A percentile compares a stretch with the other conserved stretches of the same genome.
These are phyloP conservation scores for Boletus vermiculosoides DNA, from an alignment of 768 basidiomycete species.

Conservation along the genomic window DNA sequence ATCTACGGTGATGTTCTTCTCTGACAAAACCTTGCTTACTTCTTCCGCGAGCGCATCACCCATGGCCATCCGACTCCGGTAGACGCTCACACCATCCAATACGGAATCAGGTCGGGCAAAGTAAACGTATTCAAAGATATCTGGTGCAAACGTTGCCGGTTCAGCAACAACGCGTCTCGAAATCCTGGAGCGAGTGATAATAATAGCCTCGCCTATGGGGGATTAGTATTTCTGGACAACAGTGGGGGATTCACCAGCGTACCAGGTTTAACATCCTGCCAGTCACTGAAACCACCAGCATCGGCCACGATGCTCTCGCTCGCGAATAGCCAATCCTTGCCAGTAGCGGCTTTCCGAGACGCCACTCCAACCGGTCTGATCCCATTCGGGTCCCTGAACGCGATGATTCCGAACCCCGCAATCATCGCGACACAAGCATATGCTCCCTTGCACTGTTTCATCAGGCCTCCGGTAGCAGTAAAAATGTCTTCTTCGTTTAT, in stretches of 20 bases:
- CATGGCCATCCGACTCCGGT: constrained; percentile 99
- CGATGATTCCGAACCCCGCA: constrained; percentile 97
- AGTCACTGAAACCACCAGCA: constrained; percentile 85
- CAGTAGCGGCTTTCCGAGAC: constrained; percentile 53
- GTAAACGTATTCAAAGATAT: constrained; percentile 99
- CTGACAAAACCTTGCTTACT: constrained; percentile 69
- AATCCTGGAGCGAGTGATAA: constrained; percentile 82
- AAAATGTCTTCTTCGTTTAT: constrained; percentile 99
- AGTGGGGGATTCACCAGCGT: constrained; percentile 16
- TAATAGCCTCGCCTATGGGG: constrained; percentile 82
- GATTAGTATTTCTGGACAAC: constrained; percentile 1
- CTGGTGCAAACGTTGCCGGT: constrained; percentile 82
- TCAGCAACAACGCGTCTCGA: constrained; percentile 71
- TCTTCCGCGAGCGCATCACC: constrained; percentile 91
- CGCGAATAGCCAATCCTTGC: constrained; percentile 85
- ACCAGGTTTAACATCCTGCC: constrained; percentile 94
- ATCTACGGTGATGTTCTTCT: constrained; percentile 73
- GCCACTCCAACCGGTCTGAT: constrained; percentile 93
- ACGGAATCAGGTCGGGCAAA: constrained; percentile 98
- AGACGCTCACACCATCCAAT: constrained; percentile 94
- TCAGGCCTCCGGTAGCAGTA: constrained; percentile 86
- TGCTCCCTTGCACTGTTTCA: constrained; percentile 85
- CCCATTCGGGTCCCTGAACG: constrained; percentile 96
- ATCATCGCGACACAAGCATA: constrained; percentile 99
- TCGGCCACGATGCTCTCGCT: constrained; percentile 97